These are phyloP conservation scores for Hirsutella thompsonii DNA, from an alignment of 2,329 filamentous ascomycete species.

Conservation along the genomic window DNA sequence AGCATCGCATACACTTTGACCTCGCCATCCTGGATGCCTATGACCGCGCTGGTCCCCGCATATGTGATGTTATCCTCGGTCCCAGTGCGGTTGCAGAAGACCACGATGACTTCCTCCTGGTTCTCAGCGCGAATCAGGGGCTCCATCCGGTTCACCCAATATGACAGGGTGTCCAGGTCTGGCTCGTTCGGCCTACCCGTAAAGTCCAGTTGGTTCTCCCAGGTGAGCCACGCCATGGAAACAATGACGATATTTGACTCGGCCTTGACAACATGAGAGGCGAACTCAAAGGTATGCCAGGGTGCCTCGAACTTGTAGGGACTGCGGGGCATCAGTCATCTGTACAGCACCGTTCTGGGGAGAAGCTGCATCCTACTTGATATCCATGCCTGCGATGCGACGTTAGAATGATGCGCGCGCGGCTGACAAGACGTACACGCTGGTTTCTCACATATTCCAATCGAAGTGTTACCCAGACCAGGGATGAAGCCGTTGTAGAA, in stretches of 20 bases:
- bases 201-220: conserved; percentile 31
- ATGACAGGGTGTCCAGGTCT: conserved; percentile 60
- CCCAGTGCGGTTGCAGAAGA: conserved; percentile 61
- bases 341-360: background rate
- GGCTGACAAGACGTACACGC: background rate
- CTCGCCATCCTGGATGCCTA: conserved; percentile 52
- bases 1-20: conserved; percentile 58
- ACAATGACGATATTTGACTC: conserved; percentile 52
- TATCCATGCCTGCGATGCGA: conserved; percentile 31
- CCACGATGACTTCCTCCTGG: conserved; percentile 48
- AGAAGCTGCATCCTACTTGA: conserved; percentile 34
- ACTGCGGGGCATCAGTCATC: conserved; percentile 7
- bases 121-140: conserved; percentile 43
- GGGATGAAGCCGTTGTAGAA: conserved; percentile 34
- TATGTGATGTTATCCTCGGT: conserved; percentile 54
- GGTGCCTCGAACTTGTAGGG: conserved; percentile 25
- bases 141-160: conserved; percentile 62
- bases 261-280: conserved; percentile 41
- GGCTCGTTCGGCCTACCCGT: conserved; percentile 41
- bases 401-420: background rate
- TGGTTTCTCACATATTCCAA: conserved; percentile 39
- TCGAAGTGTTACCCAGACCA: conserved; percentile 35
- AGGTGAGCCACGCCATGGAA: conserved; percentile 68
- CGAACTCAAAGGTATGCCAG: conserved; percentile 28
- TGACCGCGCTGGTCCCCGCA: conserved; percentile 60